phyloP scores from a whole-genome alignment of 2,329 filamentous ascomycete species.

The Aureobasidium sp. region DNA sequence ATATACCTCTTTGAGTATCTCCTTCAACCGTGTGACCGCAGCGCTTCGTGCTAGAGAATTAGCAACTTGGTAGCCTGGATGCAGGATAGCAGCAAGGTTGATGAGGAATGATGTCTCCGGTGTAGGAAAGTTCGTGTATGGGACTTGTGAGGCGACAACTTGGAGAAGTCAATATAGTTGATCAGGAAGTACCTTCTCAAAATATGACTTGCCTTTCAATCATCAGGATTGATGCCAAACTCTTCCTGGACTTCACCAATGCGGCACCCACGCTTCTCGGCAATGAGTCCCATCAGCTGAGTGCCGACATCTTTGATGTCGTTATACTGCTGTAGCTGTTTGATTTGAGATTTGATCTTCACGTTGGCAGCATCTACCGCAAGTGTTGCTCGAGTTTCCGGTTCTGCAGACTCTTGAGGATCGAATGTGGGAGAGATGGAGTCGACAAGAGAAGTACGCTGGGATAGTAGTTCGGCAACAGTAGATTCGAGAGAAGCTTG shows the following conservation, averaged over 20 bases:
- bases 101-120: not conserved
- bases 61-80: not conserved
- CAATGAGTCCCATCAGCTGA: constrained; percentile 72
- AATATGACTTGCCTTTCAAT: constrained; percentile 38
- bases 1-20: not conserved
- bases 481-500: constrained; percentile 52
- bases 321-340: constrained; percentile 73
- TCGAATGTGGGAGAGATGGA: constrained; percentile 31
- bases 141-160: not conserved
- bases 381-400: constrained; percentile 25
- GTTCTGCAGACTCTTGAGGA: constrained; percentile 8
- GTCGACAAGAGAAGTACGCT: constrained; percentile 43
- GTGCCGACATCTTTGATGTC: constrained; percentile 75
- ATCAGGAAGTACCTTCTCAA: too few relatives aligned
- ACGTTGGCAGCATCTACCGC: constrained; percentile 51
- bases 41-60: too few relatives aligned
- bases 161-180: not conserved
- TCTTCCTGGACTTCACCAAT: constrained; percentile 56
- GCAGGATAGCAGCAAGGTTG: not conserved
- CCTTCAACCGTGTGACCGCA: not conserved
- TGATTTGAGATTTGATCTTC: constrained; percentile 70
- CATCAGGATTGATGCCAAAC: constrained; percentile 48
- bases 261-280: constrained; percentile 67
- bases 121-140: not conserved
- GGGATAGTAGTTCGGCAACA: constrained; percentile 50